Evolutionary conservation across 148 eudicot species (phyloP), one percentile per base, ranked within the genome.

Genomic region (Amaranthus cruentus): DNA sequence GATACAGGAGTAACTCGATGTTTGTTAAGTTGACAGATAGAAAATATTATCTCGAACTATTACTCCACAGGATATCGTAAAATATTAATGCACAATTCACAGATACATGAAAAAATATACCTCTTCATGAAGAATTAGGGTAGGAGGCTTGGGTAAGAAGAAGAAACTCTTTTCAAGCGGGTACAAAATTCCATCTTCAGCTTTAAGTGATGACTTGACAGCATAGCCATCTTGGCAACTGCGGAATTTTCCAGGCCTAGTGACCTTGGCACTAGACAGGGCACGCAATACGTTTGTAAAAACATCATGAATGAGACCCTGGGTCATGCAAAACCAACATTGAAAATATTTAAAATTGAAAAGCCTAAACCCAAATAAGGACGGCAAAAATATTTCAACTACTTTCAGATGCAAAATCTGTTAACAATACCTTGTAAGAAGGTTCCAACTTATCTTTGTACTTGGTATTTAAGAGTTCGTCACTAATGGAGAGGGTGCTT

Each of bases 151-250:
- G 44, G 99, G 99, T 70, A 95, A 78, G 83, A 95, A 95, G 89
- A 95, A 95, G 66, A 95, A 95, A 82, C 99, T 83, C 86, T 95
- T 95, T 75, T 95, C 99, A 72, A 95, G 99, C 4, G 99, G 97
- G 85, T 91, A 95, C 10, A 95, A 82, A 66, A 92, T 80, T 49
- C 99, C 99, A 71, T 95, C 99, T 88, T 95, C 99, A 73, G 99
- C 99, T 80, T 95, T 95, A 81, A 95, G 70, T 18, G 99, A 95
- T 9, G 99, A 90, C 79, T 95, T 95, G 59, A 95, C 99, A 73
- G 97, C 97, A 84, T 90, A 90, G 59, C 99, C 99, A 71, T 92
- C 87, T 79, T 88, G 97, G 84, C 85, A 82, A 73, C 99, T 95
- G 57, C 97, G 93, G 85, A 95, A 95, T 80, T 86, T 89, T 46